These are phyloP conservation scores for Luffa aegyptiaca DNA, from an alignment of 306 rosid species.

Conservation along the genomic window DNA sequence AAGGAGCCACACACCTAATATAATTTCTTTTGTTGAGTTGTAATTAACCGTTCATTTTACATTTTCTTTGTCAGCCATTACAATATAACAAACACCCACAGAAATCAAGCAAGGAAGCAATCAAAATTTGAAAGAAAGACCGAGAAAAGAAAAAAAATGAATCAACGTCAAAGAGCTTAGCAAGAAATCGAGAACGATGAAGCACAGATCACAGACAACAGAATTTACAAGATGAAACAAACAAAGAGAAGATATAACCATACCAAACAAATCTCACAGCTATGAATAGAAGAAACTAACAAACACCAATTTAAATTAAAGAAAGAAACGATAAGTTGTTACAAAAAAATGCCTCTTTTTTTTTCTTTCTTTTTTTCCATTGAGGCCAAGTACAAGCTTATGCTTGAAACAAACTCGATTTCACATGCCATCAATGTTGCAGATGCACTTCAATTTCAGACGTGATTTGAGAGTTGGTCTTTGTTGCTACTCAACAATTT, in stretches of 20 bases:
- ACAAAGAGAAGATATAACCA: neutral
- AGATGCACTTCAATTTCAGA: neutral
- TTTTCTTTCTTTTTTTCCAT: neutral
- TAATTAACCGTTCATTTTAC: neutral
- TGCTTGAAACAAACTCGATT: neutral
- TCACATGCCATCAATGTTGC: neutral
- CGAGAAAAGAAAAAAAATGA: neutral
- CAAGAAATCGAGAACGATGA: neutral
- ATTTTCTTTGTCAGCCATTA: neutral
- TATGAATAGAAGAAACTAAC: no score
- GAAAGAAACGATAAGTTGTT: no score
- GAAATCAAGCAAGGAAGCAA: neutral
- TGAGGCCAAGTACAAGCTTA: neutral
- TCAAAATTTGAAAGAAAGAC: neutral
- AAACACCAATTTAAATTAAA: no score
- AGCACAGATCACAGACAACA: neutral
- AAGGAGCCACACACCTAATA: no score
- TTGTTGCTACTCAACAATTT: neutral
- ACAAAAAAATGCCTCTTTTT: neutral
- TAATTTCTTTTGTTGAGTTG: no score
- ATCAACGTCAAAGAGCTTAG: neutral
- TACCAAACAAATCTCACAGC: neutral
- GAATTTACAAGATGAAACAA: neutral
- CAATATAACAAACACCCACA: neutral
- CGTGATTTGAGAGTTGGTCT: neutral